These are phyloP conservation scores for Groenewaldozyma auringiensis DNA, from an alignment of 1,139 yeast species.

Conservation along the genomic window DNA sequence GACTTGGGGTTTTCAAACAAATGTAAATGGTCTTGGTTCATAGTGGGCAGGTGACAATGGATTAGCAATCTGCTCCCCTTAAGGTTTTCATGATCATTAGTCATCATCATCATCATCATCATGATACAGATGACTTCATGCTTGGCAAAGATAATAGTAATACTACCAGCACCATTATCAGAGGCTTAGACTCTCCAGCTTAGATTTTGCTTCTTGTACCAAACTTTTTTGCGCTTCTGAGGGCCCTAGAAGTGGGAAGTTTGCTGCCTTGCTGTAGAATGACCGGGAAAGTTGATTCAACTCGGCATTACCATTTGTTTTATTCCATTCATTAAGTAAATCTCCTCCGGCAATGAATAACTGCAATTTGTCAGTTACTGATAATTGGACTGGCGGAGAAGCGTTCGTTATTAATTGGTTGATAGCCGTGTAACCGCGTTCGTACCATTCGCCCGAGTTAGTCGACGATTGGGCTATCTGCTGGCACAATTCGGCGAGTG, in stretches of 20 bases:
- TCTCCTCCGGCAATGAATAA: neutral
- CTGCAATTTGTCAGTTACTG: neutral
- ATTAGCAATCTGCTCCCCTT: too few species aligned
- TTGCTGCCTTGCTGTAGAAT: neutral
- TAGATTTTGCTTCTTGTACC: neutral
- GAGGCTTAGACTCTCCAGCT: too few species aligned
- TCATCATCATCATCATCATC: too few species aligned
- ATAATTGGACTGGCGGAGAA: too few species aligned
- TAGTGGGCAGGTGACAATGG: too few species aligned
- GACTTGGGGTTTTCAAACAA: too few species aligned
- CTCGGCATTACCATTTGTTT: neutral
- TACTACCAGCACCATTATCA: too few species aligned
- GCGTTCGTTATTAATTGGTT: too few species aligned
- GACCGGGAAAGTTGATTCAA: neutral
- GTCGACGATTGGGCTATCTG: neutral
- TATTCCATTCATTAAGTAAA: neutral
- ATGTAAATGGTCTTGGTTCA: too few species aligned
- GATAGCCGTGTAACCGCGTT: neutral
- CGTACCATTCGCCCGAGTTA: neutral
- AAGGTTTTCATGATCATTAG: too few species aligned
- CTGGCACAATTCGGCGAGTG: neutral
- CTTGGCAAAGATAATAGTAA: too few species aligned
- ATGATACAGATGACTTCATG: too few species aligned
- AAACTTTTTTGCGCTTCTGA: neutral
- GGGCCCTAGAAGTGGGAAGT: conserved; percentile 1